Base-by-base conservation (phyloP, 495 filamentous ascomycete species). In the Neurospora tetraspora region DNA sequence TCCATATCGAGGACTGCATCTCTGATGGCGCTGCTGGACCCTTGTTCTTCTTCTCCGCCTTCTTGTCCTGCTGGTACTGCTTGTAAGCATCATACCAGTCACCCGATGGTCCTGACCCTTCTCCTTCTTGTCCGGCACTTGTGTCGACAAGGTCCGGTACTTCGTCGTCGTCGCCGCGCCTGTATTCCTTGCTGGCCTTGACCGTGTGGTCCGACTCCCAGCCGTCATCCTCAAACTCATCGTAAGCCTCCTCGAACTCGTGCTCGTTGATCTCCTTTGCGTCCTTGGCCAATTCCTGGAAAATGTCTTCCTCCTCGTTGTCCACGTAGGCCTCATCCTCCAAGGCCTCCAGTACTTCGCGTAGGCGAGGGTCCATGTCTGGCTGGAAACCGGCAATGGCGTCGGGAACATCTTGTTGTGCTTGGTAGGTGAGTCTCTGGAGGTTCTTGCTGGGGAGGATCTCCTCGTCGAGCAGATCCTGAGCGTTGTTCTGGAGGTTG, bases 311-410 rank as follows among this genome's bases (percentile, higher is more conserved):
- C 88, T 84, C 74, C 12, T 92, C 91, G 20, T 96, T 93, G 73
- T 98, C 96, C 1, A 99, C 94, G 81, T 93, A 99, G 8, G 91
- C 94, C 42, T 98, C 96, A 74, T 99, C 96, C 75, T 99, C 96
- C 39, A 99, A 83, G 3, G 96, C 96, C 80, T 98, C 95, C 71
- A 99, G 81, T 4, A 93, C 94, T 81, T 99, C 96, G 27, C 96
- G 88, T 74, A 99, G 80, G 27, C 96, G 86, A 5, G 94, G 95
- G 81, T 99, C 96, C 96, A 99, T 99, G 78, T 98, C 94, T 4
- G 96, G 96, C 81, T 98, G 91, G 79, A 99, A 98, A 0, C 96
- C 96, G 2, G 90, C 90, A 76, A 99, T 89, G 10, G 86, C 90
- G 84, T 98, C 96, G 1, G 95, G 96, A 9, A 98, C 83, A 77